These are phyloP conservation scores for Carnegiea gigantea DNA, from an alignment of 179 eudicot species.

Conservation along the genomic window DNA sequence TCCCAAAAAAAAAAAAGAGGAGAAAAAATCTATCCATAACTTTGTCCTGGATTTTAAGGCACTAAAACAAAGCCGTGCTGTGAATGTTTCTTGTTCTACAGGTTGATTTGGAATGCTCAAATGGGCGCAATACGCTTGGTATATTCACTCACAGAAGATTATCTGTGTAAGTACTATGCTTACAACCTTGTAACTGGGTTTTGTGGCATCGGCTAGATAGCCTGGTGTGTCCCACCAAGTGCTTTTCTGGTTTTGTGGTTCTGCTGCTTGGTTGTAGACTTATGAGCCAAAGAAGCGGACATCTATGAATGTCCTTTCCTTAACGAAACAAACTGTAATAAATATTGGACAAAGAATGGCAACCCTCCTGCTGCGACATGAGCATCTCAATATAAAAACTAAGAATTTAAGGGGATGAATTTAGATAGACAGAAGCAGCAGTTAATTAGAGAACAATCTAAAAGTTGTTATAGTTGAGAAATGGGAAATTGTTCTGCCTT, in stretches of 20 bases:
- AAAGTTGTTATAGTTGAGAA: no score
- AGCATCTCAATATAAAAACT: background rate
- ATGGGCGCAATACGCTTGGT: slow-evolving; percentile 71
- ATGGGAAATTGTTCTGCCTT: no score
- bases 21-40: background rate
- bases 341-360: background rate
- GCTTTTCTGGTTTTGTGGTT: background rate
- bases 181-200: background rate
- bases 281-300: background rate
- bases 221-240: background rate
- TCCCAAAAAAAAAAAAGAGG: background rate
- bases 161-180: slow-evolving; percentile 59
- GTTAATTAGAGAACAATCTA: background rate
- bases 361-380: background rate
- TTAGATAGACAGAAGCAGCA: background rate
- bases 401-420: background rate
- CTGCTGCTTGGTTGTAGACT: background rate
- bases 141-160: slow-evolving; percentile 75
- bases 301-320: background rate
- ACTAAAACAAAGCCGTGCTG: background rate
- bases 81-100: slow-evolving; percentile 21
- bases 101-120: slow-evolving; percentile 91
- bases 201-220: background rate
- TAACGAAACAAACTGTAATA: background rate
- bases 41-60: background rate